Base-by-base conservation (phyloP, 108 stramenopile species). In the Pseudonitzschia delicatissima region DNA sequence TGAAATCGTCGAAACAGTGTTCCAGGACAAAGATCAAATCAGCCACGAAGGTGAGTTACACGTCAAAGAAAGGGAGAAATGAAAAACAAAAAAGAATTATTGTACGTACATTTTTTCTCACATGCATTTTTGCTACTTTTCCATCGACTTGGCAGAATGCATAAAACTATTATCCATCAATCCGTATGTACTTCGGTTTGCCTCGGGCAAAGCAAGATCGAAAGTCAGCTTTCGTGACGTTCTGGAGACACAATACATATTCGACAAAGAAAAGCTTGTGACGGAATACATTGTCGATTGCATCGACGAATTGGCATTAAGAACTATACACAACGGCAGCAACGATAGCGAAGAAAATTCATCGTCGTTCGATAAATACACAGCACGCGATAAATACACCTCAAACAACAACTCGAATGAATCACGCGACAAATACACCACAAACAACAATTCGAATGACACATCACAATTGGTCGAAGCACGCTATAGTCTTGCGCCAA, bases 1-100 rank as follows among this genome's bases (percentile, higher is more conserved):
- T 20, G 44, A 33, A 29, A 63, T 82, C n/a, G 73, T 80, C 6
- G 68, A 80, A 40, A 69, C 64, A 37, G 45, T 82, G 11, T 82
- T 82, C 48, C 53, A 66, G 13, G 57, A 44, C 33, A 31, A 15
- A 42, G 39, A 11, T 2, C 21, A 44, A 5, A 44, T 63, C 18
- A 39, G 49, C 8, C 60, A 64, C 21, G 62, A 53, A 57, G 45
- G 65, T 66, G 36, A 55, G 65, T 37, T 48, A 17, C 23, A 51
- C 18, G 25, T 3, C 17, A 35, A 11, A 64, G 5, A n/a, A 26
- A 12, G 21, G 28, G 25, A 21, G 12, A 52, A 26, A 12, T 12
- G 12, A 52, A n/a, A 26, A 9, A 26, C 26, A 12, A 12, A 21
- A 9, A 51, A 8, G 25, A 7, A 25, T 17, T n/a, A 9, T 12